Percentiles rank a stretch among this genome's conserved stretches.
phyloP scores from a whole-genome alignment of 2,329 filamentous ascomycete species.

The Eurotiales sp. region DNA sequence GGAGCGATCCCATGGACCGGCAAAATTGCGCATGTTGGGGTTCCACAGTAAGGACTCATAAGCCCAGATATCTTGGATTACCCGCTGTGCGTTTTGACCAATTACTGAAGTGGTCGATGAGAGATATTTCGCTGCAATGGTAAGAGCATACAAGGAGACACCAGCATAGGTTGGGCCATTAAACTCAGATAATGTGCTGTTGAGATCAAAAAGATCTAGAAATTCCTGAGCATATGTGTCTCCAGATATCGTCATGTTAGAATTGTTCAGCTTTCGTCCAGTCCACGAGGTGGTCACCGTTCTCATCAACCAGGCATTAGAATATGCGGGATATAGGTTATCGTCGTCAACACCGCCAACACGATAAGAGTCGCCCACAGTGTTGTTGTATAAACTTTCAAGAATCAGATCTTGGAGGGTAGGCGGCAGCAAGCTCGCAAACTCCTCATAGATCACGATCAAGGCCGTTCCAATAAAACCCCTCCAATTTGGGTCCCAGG shows the following conservation, averaged over 20 bases:
- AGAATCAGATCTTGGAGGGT: constrained; percentile 46
- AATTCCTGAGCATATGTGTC: constrained; percentile 56
- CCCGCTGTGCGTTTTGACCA: constrained; percentile 48
- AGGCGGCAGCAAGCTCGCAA: constrained; percentile 44
- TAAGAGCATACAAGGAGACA: constrained; percentile 57
- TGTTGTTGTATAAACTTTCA: constrained; percentile 52
- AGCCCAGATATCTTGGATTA: constrained; percentile 54
- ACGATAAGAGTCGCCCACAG: constrained; percentile 58
- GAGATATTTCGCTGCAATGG: constrained; percentile 57
- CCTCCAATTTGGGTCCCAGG: constrained; percentile 63
- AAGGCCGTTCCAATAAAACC: constrained; percentile 60
- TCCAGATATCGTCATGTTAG: constrained; percentile 57
- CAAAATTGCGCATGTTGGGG: constrained; percentile 57
- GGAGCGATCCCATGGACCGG: constrained; percentile 61
- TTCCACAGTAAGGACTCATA: constrained; percentile 54
- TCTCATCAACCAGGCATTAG: constrained; percentile 62
- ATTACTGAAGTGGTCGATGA: constrained; percentile 53
- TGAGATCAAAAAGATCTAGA: constrained; percentile 54
- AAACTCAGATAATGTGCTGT: constrained; percentile 59
- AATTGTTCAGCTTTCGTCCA: constrained; percentile 50
- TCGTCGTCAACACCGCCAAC: constrained; percentile 58
- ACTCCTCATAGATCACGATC: constrained; percentile 59
- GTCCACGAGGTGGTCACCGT: constrained; percentile 59
- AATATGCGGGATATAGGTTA: constrained; percentile 61
- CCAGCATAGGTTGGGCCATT: constrained; percentile 62